Conservation (phyloP, 2,329 filamentous ascomycete genomes). For the Fonsecaea pugnacius region DNA sequence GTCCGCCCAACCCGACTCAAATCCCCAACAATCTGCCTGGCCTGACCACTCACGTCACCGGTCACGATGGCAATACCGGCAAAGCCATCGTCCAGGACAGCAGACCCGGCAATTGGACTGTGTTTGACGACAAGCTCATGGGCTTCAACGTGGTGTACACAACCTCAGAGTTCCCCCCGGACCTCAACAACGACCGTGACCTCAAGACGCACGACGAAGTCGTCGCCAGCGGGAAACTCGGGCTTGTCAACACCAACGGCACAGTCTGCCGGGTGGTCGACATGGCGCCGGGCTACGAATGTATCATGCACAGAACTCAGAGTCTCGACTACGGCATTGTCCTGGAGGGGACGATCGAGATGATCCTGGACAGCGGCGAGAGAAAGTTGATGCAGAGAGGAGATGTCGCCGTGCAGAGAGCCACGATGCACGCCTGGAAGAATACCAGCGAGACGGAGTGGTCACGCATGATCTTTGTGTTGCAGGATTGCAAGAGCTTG, state of each 20-base stretch:
- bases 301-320: constrained; percentile 59
- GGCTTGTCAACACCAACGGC: constrained; percentile 43
- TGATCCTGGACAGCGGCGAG: constrained; percentile 59
- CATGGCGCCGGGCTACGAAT: constrained; percentile 51
- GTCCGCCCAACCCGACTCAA: constrained; percentile 29
- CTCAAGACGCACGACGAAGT: constrained; percentile 42
- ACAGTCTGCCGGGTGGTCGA: constrained; percentile 42
- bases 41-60: constrained; percentile 42
- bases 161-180: constrained; percentile 44
- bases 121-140: constrained; percentile 41
- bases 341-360: constrained; percentile 58
- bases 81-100: constrained; percentile 46
- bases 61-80: constrained; percentile 43
- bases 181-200: constrained; percentile 45
- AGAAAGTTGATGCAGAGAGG: constrained; percentile 53
- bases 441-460: constrained; percentile 41
- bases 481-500: constrained; percentile 36
- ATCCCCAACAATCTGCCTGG: constrained; percentile 28
- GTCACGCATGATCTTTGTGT: constrained; percentile 37
- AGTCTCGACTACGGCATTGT: constrained; percentile 61
- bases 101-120: constrained; percentile 39
- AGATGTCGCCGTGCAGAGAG: constrained; percentile 61
- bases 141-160: constrained; percentile 50
- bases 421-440: constrained; percentile 48
- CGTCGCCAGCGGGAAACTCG: constrained; percentile 38